These are phyloP conservation scores for Tetraselmis chui DNA, from an alignment of 139 green algal genomes.

Conservation along the genomic window DNA sequence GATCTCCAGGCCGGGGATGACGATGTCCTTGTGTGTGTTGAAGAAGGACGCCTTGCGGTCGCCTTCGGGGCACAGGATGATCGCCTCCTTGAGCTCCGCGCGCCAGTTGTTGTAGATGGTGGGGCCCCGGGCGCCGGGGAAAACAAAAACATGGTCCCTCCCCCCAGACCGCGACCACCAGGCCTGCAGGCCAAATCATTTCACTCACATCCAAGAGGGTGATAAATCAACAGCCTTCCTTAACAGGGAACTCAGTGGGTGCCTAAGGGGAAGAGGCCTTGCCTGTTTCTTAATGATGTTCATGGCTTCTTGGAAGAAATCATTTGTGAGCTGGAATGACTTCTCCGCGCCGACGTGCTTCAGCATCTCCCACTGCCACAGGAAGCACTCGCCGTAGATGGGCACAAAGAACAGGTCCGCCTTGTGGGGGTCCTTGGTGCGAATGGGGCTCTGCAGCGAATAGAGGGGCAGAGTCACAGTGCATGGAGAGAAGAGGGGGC, in stretches of 20 bases:
- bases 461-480: too few relatives aligned
- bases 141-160: slow-evolving; percentile 29
- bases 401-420: slow-evolving; percentile 34
- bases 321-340: slow-evolving; percentile 20
- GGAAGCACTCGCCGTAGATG: slow-evolving; percentile 35
- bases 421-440: slow-evolving; percentile 13
- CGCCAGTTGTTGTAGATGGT: slow-evolving; percentile 35
- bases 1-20: slow-evolving; percentile 26
- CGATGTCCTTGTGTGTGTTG: slow-evolving; percentile 39
- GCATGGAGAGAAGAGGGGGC: too few relatives aligned
- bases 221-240: too few relatives aligned
- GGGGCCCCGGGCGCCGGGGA: slow-evolving; percentile 21
- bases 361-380: slow-evolving; percentile 29
- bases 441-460: too few relatives aligned
- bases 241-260: too few relatives aligned
- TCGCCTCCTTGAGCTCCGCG: slow-evolving; percentile 20
- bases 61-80: slow-evolving; percentile 31
- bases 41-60: slow-evolving; percentile 30
- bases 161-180: slow-evolving; percentile 29
- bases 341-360: slow-evolving; percentile 8
- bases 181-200: too few relatives aligned
- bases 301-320: slow-evolving; percentile 24
- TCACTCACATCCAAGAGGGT: too few relatives aligned
- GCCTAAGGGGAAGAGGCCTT: too few relatives aligned
- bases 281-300: slow-evolving; percentile 19